Conservation (phyloP, 805 yeast genomes). For the Diddensiella caesifluorescens region DNA sequence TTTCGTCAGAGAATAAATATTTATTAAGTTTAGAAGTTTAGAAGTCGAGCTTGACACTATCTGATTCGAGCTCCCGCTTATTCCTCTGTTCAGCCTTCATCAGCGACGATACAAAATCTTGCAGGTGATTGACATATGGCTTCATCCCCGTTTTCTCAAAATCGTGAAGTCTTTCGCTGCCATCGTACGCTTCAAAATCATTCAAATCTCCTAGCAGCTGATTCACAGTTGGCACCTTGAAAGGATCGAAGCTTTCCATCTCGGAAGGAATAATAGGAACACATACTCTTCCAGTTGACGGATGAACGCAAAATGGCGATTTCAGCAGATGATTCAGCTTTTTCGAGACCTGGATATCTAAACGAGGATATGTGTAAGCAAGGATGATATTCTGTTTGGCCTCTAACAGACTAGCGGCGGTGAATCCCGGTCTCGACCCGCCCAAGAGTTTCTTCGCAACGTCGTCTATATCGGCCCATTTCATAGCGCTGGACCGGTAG, state of each 20-base stretch:
- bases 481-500: conserved; percentile 43
- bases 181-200: conserved; percentile 26
- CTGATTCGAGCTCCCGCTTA: conserved; percentile 40
- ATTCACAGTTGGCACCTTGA: conserved; percentile 68
- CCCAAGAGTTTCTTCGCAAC: conserved; percentile 37
- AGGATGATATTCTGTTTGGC: conserved; percentile 79
- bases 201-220: conserved; percentile 62
- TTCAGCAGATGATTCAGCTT: conserved; percentile 87
- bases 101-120: conserved; percentile 53
- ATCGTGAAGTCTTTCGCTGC: conserved; percentile 33
- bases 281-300: conserved; percentile 92
- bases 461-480: conserved; percentile 69
- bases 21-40: conserved; percentile 6
- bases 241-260: conserved; percentile 61
- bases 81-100: conserved; percentile 45
- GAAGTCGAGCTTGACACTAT: conserved; percentile 23
- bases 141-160: conserved; percentile 64
- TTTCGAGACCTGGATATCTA: conserved; percentile 88
- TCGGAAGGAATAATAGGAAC: conserved; percentile 55
- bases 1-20: conserved; percentile 3
- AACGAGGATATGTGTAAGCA: conserved; percentile 78
- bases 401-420: conserved; percentile 50
- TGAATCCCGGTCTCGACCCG: conserved; percentile 28
- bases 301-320: conserved; percentile 96
- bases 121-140: conserved; percentile 64